phyloP scores from a whole-genome alignment of 495 filamentous ascomycete genomes.

The Podospora comata region DNA sequence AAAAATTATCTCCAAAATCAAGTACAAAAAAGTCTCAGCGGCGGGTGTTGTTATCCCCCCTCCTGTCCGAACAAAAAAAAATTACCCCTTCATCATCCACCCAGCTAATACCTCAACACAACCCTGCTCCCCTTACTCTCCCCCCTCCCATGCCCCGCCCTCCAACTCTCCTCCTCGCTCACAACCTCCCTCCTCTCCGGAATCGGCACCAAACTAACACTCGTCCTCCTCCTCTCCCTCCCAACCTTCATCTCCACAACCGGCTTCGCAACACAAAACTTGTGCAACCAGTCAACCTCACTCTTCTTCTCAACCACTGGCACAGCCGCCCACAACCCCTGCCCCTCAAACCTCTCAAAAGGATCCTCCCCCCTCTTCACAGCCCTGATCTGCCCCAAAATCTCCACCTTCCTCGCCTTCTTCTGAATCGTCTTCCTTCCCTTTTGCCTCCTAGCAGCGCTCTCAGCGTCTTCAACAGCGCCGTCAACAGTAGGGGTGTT shows the following conservation, averaged over 20 bases:
- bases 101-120: conserved; percentile 22
- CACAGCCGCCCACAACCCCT: conserved; percentile 21
- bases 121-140: conserved; percentile 19
- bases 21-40: background rate
- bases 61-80: background rate
- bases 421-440: conserved; percentile 22
- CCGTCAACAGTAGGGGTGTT: background rate
- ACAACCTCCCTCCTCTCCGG: background rate
- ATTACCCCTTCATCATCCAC: background rate
- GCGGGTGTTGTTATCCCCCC: background rate
- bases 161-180: background rate
- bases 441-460: conserved; percentile 16
- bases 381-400: conserved; percentile 26
- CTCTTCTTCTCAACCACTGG: background rate
- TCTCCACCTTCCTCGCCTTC: conserved; percentile 18
- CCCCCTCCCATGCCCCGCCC: background rate
- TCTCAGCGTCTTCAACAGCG: conserved; percentile 26
- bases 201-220: background rate
- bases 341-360: conserved; percentile 15
- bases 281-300: conserved; percentile 22
- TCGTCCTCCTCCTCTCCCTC: background rate
- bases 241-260: background rate
- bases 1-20: background rate
- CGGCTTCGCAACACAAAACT: background rate
- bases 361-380: conserved; percentile 20